Conservation (phyloP, 148 eudicot species). For the Oxyria digyna region DNA sequence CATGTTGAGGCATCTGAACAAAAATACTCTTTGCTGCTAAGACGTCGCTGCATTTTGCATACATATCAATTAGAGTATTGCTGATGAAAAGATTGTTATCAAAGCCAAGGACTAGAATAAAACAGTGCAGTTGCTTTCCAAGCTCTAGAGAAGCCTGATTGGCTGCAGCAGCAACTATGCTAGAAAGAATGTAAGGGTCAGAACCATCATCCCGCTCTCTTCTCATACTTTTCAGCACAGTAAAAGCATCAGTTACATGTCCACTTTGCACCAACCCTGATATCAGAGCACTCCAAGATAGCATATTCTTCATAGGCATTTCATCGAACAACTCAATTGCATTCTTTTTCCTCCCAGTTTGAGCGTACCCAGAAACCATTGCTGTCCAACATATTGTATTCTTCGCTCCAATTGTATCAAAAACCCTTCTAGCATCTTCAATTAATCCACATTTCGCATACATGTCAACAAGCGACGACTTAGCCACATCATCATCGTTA, state of each 20-base stretch:
- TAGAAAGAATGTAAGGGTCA: conserved; percentile 46
- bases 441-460: conserved; percentile 50
- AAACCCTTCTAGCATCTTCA: conserved; percentile 38
- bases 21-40: conserved; percentile 39
- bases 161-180: conserved; percentile 42
- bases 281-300: conserved; percentile 73
- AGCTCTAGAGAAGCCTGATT: conserved; percentile 41
- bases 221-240: conserved; percentile 36
- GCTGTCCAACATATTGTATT: conserved; percentile 63
- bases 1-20: conserved; percentile 22
- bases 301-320: conserved; percentile 36
- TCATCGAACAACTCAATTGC: conserved; percentile 38
- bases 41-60: conserved; percentile 69
- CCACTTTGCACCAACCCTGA: conserved; percentile 67
- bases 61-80: conserved; percentile 65
- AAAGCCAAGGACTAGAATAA: conserved; percentile 45
- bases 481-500: conserved; percentile 49
- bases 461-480: conserved; percentile 58
- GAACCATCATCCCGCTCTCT: conserved; percentile 27
- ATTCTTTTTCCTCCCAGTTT: conserved; percentile 32
- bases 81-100: conserved; percentile 32
- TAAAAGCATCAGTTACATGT: conserved; percentile 31
- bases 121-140: conserved; percentile 54
- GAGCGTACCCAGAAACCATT: conserved; percentile 55
- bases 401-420: conserved; percentile 30